A percentile compares a stretch with the other conserved stretches of the same genome.
Evolutionary conservation across 768 basidiomycete genomes (phyloP).

Genomic region (Agaricus bisporus): DNA sequence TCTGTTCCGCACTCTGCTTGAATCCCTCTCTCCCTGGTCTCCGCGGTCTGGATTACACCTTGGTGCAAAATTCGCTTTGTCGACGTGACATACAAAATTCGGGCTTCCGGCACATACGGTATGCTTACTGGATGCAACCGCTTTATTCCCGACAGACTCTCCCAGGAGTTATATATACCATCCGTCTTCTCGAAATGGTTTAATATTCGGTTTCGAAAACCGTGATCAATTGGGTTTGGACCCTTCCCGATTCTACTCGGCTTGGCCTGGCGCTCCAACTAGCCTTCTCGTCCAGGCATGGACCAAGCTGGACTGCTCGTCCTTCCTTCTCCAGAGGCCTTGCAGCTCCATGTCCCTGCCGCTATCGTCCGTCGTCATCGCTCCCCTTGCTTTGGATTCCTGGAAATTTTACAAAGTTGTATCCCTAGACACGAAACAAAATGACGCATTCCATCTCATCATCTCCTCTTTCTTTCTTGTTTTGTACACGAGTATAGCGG

Average conservation of each 20-base stretch:
- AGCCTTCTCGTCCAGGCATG: conserved; percentile 5
- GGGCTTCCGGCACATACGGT: background rate
- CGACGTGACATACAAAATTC: conserved; percentile 4
- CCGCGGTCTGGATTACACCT: background rate
- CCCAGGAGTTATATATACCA: conserved; percentile 5
- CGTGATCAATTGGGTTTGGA: conserved; percentile 7
- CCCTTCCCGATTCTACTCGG: background rate
- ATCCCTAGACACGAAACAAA: conserved; percentile 12
- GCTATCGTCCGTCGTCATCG: background rate
- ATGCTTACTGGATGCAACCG: conserved; percentile 2
- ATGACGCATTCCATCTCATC: conserved; percentile 6
- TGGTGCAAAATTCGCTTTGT: background rate
- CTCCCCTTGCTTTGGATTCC: background rate
- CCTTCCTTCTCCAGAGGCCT: background rate
- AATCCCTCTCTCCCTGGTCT: background rate
- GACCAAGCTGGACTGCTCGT: background rate
- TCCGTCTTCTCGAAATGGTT: conserved; percentile 5
- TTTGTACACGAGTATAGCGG: conserved; percentile 8
- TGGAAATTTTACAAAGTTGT: conserved; percentile 7
- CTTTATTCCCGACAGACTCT: conserved; percentile 7
- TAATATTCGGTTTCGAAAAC: background rate
- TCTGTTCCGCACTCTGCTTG: conserved; percentile 5
- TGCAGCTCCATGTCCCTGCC: background rate
- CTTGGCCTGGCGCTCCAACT: background rate
- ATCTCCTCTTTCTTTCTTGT: background rate